phyloP scores from a whole-genome alignment of 352 stramenopile species.

The Saprolegnia parasitica region DNA sequence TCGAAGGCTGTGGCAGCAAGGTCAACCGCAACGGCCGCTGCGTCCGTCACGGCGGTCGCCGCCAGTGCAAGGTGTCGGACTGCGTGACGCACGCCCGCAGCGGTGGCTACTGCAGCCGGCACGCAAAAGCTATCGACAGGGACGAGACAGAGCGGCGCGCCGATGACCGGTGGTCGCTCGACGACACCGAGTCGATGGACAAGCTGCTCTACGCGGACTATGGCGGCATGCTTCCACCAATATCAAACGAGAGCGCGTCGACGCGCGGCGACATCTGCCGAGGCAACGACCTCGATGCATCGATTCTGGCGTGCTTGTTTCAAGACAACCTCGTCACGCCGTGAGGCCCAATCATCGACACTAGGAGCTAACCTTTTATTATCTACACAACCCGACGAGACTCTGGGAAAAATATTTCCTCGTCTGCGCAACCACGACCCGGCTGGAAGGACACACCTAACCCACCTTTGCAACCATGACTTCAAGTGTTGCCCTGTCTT shows the following conservation, averaged over 20 bases:
- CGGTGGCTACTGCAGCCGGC: conserved; percentile 19
- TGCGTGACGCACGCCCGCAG: conserved; percentile 16
- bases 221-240: too few relatives aligned
- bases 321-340: not conserved
- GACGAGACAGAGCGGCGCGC: too few relatives aligned
- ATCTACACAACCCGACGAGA: too few relatives aligned
- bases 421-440: too few relatives aligned
- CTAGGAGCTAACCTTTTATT: too few relatives aligned
- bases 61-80: conserved; percentile 11
- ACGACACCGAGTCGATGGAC: too few relatives aligned
- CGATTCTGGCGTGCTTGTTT: not conserved
- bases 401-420: too few relatives aligned
- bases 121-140: not conserved
- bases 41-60: conserved; percentile 21
- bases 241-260: not conserved
- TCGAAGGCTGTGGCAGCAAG: conserved; percentile 3
- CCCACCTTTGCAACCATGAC: too few relatives aligned
- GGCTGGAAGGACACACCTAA: too few relatives aligned
- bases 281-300: not conserved
- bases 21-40: conserved; percentile 9
- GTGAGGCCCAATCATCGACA: not conserved
- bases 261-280: not conserved
- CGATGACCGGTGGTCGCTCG: too few relatives aligned
- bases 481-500: too few relatives aligned
- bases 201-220: too few relatives aligned